Evolutionary conservation across 2,329 filamentous ascomycete species (phyloP), one percentile per base, ranked within the genome.

Genomic region (Verticillium albo-atrum): DNA sequence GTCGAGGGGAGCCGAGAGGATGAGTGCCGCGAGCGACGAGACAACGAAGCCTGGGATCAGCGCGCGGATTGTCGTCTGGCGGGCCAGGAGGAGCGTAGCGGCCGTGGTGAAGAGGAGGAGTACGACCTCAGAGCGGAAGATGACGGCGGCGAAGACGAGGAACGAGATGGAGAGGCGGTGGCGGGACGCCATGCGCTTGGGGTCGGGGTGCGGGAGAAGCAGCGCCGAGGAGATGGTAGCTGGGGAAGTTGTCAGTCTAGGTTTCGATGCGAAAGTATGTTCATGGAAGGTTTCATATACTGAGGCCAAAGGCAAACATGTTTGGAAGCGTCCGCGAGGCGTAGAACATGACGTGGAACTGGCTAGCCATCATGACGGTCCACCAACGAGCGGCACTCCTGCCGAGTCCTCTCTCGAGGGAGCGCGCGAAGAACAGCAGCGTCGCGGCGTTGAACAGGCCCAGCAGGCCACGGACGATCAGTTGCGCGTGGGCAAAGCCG

Each of bases 291-390:
- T 15, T 10, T 20, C 5, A 81, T 88, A 74, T 79, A 94, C 89
- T 91, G 60, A 97, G 77, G 10, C 87, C 85, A 77, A 98, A 95
- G 23, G 95, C 93, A 75, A 97, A 96, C 89, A 96, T 97, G 72
- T 99, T 99, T 2, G 95, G 95, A 64, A 99, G 77, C 2, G 92
- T 95, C 62, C 95, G 83, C 17, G 92, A 95, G 15, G 93, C 89
- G 77, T 99, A 99, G 75, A 92, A 99, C 62, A 95, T 82, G 62
- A 96, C 77, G 75, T 99, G 95, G 70, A 99, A 99, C 74, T 98
- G 94, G 72, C 87, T 89, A 1, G 85, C 84, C 69, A 92, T 89
- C 58, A 98, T 80, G 42, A 91, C 62, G 4, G 89, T 75, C 77
- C 90, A 99, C 92, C 94, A 98, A 58, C 87, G 80, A 4, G 86